These are phyloP conservation scores for Aspergillus sp. DNA, from an alignment of 2,329 filamentous ascomycete genomes.

Conservation along the genomic window DNA sequence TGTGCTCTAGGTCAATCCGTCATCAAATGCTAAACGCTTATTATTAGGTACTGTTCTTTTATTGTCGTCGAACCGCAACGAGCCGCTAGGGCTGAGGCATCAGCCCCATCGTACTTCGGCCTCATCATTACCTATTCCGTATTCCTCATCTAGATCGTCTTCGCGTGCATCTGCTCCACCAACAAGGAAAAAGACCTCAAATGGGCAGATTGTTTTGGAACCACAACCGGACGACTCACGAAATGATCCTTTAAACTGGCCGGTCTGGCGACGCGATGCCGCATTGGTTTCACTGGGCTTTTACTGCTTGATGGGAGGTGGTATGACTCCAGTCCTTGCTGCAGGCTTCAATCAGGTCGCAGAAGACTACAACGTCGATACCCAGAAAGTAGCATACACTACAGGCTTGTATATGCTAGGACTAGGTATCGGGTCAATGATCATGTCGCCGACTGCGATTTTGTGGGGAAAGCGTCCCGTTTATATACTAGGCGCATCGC, in stretches of 20 bases:
- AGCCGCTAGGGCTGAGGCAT: slow-evolving; percentile 61
- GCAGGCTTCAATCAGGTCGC: slow-evolving; percentile 86
- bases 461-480: slow-evolving; percentile 87
- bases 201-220: slow-evolving; percentile 82
- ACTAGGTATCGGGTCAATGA: slow-evolving; percentile 76
- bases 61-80: slow-evolving; percentile 61
- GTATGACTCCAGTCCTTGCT: slow-evolving; percentile 85
- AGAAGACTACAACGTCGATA: slow-evolving; percentile 62
- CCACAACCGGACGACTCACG: slow-evolving; percentile 87
- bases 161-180: slow-evolving; percentile 32
- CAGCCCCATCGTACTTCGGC: slow-evolving; percentile 61
- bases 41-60: slow-evolving; percentile 60
- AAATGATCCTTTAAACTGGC: slow-evolving; percentile 95
- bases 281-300: slow-evolving; percentile 82
- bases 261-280: slow-evolving; percentile 73
- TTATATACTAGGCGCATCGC: slow-evolving; percentile 72
- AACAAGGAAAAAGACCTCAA: slow-evolving; percentile 70
- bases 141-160: slow-evolving; percentile 41
- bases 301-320: slow-evolving; percentile 90
- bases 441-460: slow-evolving; percentile 88
- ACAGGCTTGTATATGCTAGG: slow-evolving; percentile 95
- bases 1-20: neutral
- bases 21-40: neutral
- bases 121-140: slow-evolving; percentile 53
- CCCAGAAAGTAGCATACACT: slow-evolving; percentile 76